phyloP scores from a whole-genome alignment of 1,284 basidiomycete genomes.

The Heimioporus retisporus region DNA sequence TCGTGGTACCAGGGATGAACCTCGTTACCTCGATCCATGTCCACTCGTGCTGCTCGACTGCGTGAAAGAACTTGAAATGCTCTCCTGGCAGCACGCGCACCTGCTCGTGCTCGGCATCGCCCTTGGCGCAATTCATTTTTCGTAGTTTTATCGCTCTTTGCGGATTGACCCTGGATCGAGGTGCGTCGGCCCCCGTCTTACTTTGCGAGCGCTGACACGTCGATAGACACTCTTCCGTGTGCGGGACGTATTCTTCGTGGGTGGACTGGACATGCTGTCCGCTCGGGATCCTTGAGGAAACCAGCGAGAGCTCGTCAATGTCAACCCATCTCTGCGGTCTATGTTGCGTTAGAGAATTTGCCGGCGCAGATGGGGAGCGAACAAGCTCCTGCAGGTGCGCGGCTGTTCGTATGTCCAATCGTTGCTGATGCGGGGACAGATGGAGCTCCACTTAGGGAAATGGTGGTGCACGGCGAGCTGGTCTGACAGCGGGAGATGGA shows the following conservation, averaged over 20 bases:
- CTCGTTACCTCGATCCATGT: constrained; percentile 95
- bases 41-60: constrained; percentile 93
- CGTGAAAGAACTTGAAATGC: constrained; percentile 78
- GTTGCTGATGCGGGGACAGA: constrained; percentile 45
- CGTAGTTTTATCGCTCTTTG: constrained; percentile 99
- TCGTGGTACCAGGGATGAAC: constrained; percentile 94
- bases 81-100: constrained; percentile 84
- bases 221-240: constrained; percentile 86
- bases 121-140: constrained; percentile 95
- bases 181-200: constrained; percentile 53
- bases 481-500: constrained; percentile 68
- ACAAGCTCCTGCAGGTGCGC: constrained; percentile 85
- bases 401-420: background rate
- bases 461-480: constrained; percentile 76
- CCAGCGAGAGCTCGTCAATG: constrained; percentile 87
- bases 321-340: constrained; percentile 87
- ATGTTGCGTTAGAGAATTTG: constrained; percentile 86
- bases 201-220: background rate
- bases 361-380: constrained; percentile 94
- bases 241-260: constrained; percentile 97
- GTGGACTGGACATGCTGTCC: constrained; percentile 96
- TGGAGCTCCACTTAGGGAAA: constrained; percentile 76
- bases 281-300: constrained; percentile 86
- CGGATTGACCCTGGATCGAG: constrained; percentile 96
- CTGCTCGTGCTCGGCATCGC: constrained; percentile 88